Evolutionary conservation across 2,329 filamentous ascomycete species (phyloP).

Genomic region (Neodidymelliopsis sp.): DNA sequence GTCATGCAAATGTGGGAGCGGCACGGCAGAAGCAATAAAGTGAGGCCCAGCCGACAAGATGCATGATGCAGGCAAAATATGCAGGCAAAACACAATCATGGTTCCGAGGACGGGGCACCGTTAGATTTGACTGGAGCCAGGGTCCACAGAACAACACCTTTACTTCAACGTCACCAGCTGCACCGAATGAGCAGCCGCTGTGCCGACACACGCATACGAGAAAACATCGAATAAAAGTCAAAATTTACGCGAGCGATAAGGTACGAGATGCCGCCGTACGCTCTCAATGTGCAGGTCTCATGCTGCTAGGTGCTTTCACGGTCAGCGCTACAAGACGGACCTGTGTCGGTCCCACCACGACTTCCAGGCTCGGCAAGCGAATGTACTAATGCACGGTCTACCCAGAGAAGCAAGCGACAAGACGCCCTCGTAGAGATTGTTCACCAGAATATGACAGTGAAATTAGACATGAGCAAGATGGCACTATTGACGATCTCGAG

Average conservation of each 20-base stretch:
- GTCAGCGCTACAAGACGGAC: slow-evolving; percentile 32
- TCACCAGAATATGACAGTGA: background rate
- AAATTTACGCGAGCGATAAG: slow-evolving; percentile 37
- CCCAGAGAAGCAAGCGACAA: slow-evolving; percentile 4
- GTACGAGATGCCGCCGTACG: slow-evolving; percentile 11
- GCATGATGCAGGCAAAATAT: slow-evolving; percentile 25
- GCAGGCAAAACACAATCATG: slow-evolving; percentile 29
- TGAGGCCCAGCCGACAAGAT: slow-evolving; percentile 12
- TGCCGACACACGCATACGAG: slow-evolving; percentile 24
- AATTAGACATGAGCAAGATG: background rate
- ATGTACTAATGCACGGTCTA: slow-evolving; percentile 11
- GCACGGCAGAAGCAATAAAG: slow-evolving; percentile 32
- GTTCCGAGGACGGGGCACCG: slow-evolving; percentile 13
- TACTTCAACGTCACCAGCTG: slow-evolving; percentile 20
- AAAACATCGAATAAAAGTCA: slow-evolving; percentile 39
- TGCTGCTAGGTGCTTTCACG: slow-evolving; percentile 19
- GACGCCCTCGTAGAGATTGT: background rate
- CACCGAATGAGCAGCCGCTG: slow-evolving; percentile 19
- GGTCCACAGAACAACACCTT: slow-evolving; percentile 14
- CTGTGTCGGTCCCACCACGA: background rate
- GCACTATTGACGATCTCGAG: background rate
- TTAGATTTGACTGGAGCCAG: slow-evolving; percentile 20
- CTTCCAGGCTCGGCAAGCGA: slow-evolving; percentile 3
- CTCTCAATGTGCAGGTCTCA: slow-evolving; percentile 6
- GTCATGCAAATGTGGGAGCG: slow-evolving; percentile 19